phyloP scores from a whole-genome alignment of 1,284 basidiomycete genomes.

The Dichomitus squalens region DNA sequence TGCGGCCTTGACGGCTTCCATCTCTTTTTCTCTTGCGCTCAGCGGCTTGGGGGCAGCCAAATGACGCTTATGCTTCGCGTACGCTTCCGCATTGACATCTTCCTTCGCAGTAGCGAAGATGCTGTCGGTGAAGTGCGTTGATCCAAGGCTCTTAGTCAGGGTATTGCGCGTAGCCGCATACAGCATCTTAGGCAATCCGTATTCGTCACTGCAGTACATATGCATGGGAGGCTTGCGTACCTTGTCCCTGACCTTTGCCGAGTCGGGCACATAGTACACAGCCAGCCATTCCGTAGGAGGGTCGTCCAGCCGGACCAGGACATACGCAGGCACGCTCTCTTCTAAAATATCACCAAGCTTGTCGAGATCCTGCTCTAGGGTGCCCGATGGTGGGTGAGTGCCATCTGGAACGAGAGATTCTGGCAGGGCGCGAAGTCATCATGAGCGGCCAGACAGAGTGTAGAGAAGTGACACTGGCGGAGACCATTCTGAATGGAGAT shows the following conservation, averaged over 20 bases:
- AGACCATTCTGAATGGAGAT: constrained; percentile 74
- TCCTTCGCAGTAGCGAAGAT: constrained; percentile 82
- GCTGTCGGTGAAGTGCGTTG: constrained; percentile 74
- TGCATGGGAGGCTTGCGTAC: constrained; percentile 37
- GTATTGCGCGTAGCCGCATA: constrained; percentile 85
- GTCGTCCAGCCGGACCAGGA: constrained; percentile 66
- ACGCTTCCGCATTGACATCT: constrained; percentile 67
- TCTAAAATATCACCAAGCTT: constrained; percentile 59
- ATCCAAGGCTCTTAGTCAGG: constrained; percentile 76
- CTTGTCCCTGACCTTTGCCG: constrained; percentile 77
- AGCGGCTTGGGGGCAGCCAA: constrained; percentile 78
- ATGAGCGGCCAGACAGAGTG: constrained; percentile 26
- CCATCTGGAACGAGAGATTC: constrained; percentile 67
- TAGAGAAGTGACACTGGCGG: constrained; percentile 21
- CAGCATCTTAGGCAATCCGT: constrained; percentile 66
- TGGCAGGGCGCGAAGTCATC: constrained; percentile 35
- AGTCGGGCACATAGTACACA: constrained; percentile 77
- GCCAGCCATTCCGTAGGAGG: constrained; percentile 67
- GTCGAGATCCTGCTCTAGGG: constrained; percentile 61
- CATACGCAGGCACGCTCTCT: constrained; percentile 67
- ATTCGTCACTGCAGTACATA: background rate
- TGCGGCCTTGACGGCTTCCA: constrained; percentile 73
- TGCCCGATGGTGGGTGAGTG: constrained; percentile 47
- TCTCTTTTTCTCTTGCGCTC: constrained; percentile 78
- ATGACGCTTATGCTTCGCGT: constrained; percentile 76